phyloP scores from a whole-genome alignment of 805 yeast genomes.

The Cyberlindnera xishuangbannaensis region DNA sequence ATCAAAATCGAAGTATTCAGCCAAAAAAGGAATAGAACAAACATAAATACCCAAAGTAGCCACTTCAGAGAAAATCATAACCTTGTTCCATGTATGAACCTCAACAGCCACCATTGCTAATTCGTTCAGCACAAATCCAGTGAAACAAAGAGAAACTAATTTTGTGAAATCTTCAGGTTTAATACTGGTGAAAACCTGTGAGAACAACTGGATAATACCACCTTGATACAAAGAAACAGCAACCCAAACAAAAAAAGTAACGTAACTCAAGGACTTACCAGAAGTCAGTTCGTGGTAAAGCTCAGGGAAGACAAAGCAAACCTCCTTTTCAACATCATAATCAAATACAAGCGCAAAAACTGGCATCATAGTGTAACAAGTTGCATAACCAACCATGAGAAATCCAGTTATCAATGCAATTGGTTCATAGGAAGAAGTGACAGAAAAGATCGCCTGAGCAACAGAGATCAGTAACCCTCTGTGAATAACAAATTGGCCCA shows the following conservation, averaged over 20 bases:
- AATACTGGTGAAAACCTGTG: conserved; percentile 73
- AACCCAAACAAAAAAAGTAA: conserved; percentile 89
- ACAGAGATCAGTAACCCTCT: conserved; percentile 91
- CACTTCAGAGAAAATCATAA: conserved; percentile 69
- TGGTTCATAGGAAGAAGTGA: conserved; percentile 86
- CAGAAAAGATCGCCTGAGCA: conserved; percentile 90
- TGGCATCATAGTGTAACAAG: conserved; percentile 96
- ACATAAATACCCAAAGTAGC: conserved; percentile 63
- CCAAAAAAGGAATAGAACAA: conserved; percentile 74
- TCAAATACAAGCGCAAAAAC: conserved; percentile 91
- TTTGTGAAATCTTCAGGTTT: conserved; percentile 45
- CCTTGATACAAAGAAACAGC: conserved; percentile 91
- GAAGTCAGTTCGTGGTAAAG: conserved; percentile 85
- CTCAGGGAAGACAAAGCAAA: conserved; percentile 91
- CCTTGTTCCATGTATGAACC: conserved; percentile 83
- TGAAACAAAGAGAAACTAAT: conserved; percentile 84
- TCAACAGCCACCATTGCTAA: conserved; percentile 90
- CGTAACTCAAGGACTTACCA: conserved; percentile 80
- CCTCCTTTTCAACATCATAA: conserved; percentile 82
- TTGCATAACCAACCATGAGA: conserved; percentile 98
- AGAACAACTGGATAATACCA: conserved; percentile 68
- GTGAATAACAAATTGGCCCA: conserved; percentile 94
- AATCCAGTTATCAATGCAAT: conserved; percentile 93
- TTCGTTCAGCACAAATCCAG: conserved; percentile 78
- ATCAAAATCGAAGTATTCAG: conserved; percentile 77